Conservation (phyloP, 768 basidiomycete genomes). For the Boletus tylopilopsis region DNA sequence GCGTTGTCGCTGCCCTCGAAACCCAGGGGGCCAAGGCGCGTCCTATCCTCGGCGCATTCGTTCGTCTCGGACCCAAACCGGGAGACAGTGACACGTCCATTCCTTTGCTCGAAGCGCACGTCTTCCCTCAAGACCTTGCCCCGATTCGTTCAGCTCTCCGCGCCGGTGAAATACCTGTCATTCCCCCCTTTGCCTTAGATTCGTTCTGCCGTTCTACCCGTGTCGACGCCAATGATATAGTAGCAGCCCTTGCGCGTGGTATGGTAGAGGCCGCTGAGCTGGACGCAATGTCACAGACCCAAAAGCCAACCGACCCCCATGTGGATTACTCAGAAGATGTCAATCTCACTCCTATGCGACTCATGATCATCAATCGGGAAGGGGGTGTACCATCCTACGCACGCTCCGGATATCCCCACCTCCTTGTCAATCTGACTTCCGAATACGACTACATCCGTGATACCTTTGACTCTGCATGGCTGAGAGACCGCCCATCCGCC, state of each 20-base stretch:
- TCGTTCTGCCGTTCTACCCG: constrained; percentile 84
- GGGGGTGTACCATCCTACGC: constrained; percentile 98
- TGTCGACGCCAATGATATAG: constrained; percentile 82
- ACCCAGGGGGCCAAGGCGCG: constrained; percentile 82
- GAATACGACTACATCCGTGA: constrained; percentile 82
- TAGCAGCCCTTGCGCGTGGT: constrained; percentile 81
- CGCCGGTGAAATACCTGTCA: constrained; percentile 94
- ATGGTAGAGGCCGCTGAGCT: constrained; percentile 60
- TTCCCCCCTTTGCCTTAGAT: constrained; percentile 90
- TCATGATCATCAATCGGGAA: constrained; percentile 97
- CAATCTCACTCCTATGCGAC: constrained; percentile 88
- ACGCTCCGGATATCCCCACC: constrained; percentile 89
- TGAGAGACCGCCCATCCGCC: constrained; percentile 73
- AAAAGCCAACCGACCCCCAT: constrained; percentile 30
- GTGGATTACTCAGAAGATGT: constrained; percentile 47
- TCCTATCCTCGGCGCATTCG: constrained; percentile 84
- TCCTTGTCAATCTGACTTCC: constrained; percentile 89
- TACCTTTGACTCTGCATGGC: constrained; percentile 81
- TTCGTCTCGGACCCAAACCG: constrained; percentile 78
- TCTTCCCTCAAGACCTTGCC: constrained; percentile 73
- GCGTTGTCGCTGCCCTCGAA: constrained; percentile 79
- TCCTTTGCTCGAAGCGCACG: constrained; percentile 69
- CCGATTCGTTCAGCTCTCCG: constrained; percentile 85
- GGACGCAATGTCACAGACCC: constrained; percentile 40
- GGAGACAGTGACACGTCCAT: constrained; percentile 33